phyloP scores from a whole-genome alignment of 192 early-diverging fungal species.

The Umbelopsis sp. region DNA sequence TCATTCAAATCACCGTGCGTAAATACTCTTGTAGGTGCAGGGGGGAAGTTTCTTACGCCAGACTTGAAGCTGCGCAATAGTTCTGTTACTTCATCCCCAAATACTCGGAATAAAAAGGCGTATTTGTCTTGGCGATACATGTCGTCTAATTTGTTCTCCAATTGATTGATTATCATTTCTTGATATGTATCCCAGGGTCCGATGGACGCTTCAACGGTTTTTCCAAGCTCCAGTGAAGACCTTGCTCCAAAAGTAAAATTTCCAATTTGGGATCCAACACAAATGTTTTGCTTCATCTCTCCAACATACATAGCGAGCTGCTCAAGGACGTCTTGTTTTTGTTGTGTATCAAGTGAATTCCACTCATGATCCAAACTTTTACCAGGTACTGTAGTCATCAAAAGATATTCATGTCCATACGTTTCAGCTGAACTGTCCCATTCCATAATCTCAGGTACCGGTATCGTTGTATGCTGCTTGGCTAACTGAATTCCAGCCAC shows the following conservation, averaged over 20 bases:
- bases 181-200: conserved; percentile 7
- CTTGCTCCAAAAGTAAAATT: background rate
- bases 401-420: conserved; percentile 13
- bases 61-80: background rate
- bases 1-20: conserved; percentile 1
- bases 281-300: background rate
- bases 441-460: background rate
- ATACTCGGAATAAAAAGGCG: background rate
- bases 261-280: background rate
- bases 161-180: conserved; percentile 7
- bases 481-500: conserved; percentile 10
- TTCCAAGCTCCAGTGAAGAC: background rate
- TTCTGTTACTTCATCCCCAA: background rate
- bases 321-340: background rate
- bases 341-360: background rate
- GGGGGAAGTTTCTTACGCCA: background rate
- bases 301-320: background rate
- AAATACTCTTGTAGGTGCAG: background rate
- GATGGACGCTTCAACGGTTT: conserved; percentile 7
- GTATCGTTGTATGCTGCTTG: background rate
- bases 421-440: background rate
- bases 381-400: background rate
- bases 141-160: background rate
- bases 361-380: conserved; percentile 1
- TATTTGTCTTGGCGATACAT: background rate